Evolutionary conservation across 2,329 filamentous ascomycete genomes (phyloP).

Genomic region (Neonectria faginata): DNA sequence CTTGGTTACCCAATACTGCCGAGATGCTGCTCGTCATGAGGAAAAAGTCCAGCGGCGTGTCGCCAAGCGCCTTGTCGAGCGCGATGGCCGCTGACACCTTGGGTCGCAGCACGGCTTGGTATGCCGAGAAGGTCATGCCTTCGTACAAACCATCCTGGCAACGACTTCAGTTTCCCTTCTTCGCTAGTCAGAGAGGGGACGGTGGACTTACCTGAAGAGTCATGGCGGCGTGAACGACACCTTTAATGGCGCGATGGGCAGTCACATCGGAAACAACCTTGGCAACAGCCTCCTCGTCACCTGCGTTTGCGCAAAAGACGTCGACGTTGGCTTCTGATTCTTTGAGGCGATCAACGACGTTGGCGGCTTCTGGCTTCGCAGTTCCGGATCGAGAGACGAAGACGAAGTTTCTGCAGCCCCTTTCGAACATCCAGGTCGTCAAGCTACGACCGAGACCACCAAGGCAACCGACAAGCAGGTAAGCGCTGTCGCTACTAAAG

Average conservation of each 20-base stretch:
- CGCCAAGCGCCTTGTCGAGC: constrained; percentile 38
- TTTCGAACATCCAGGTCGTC: constrained; percentile 24
- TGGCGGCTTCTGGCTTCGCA: constrained; percentile 32
- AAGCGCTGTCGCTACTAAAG: constrained; percentile 3
- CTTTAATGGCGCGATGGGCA: constrained; percentile 32
- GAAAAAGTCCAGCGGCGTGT: constrained; percentile 51
- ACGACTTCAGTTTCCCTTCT: constrained; percentile 14
- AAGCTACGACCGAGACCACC: constrained; percentile 33
- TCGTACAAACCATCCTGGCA: too few species aligned
- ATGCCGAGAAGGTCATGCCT: too few species aligned
- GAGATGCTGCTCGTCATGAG: constrained; percentile 43
- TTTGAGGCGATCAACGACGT: constrained; percentile 32
- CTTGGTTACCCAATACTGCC: constrained; percentile 50
- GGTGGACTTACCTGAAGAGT: constrained; percentile 25
- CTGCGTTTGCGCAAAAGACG: constrained; percentile 15
- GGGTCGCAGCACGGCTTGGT: too few species aligned
- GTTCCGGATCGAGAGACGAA: constrained; percentile 44
- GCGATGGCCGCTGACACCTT: too few species aligned
- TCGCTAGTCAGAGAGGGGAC: neutral
- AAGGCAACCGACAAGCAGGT: constrained; percentile 34
- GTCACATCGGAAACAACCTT: constrained; percentile 1
- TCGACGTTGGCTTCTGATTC: constrained; percentile 3
- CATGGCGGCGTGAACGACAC: constrained; percentile 42
- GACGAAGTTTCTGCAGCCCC: constrained; percentile 43
- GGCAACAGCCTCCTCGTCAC: too few species aligned